Evolutionary conservation across 2,329 filamentous ascomycete species (phyloP).

Genomic region (Verticillium nubilum): DNA sequence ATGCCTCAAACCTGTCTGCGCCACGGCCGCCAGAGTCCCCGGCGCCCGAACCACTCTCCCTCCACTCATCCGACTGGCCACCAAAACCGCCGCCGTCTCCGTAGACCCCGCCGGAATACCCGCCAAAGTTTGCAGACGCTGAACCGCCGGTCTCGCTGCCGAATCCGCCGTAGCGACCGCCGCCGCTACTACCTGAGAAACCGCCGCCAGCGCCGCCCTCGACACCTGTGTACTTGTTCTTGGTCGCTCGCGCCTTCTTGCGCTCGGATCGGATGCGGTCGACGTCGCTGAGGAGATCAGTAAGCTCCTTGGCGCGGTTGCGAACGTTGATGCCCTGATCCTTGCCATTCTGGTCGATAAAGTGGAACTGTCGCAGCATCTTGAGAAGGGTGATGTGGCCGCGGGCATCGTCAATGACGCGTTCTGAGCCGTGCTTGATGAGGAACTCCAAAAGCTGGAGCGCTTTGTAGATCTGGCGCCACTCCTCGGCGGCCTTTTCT

Average conservation of each 20-base stretch:
- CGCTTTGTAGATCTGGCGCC: constrained; percentile 98
- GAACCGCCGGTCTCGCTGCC: constrained; percentile 75
- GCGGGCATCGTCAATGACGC: constrained; percentile 94
- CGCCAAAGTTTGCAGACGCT: constrained; percentile 50
- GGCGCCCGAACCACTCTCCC: constrained; percentile 42
- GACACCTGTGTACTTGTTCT: constrained; percentile 93
- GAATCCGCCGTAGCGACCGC: constrained; percentile 78
- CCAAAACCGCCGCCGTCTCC: constrained; percentile 95
- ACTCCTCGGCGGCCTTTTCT: constrained; percentile 96
- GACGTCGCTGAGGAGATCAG: constrained; percentile 88
- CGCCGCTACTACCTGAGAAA: constrained; percentile 36
- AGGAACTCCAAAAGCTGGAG: constrained; percentile 95
- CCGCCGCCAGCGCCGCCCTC: constrained; percentile 72
- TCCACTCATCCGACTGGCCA: constrained; percentile 68
- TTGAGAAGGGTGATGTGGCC: constrained; percentile 93
- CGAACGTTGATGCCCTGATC: constrained; percentile 97
- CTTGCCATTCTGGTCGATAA: constrained; percentile 92
- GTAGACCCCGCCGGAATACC: constrained; percentile 70
- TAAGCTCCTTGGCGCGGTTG: constrained; percentile 91
- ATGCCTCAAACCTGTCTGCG: constrained; percentile 85
- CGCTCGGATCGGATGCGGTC: constrained; percentile 75
- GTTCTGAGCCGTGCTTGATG: constrained; percentile 95
- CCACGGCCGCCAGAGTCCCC: constrained; percentile 29
- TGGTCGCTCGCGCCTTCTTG: constrained; percentile 86
- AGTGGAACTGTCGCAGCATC: constrained; percentile 98